Evolutionary conservation across 2,329 filamentous ascomycete genomes (phyloP).

Genomic region (Chlorencoelia australis): DNA sequence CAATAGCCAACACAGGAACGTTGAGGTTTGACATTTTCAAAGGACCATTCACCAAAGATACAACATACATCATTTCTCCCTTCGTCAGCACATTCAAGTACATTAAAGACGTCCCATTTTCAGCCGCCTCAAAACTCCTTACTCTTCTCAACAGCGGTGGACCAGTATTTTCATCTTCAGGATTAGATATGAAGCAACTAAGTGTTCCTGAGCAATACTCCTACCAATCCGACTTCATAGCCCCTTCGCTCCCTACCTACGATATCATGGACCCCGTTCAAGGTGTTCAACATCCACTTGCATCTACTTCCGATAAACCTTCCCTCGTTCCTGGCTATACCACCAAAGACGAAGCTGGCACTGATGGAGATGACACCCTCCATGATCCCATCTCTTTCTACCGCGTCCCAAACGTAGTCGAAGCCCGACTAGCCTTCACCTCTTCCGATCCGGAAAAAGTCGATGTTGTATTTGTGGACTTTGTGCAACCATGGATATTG

Average conservation of each 20-base stretch:
- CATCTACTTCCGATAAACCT: constrained; percentile 27
- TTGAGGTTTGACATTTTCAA: constrained; percentile 95
- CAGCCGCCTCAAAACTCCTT: constrained; percentile 60
- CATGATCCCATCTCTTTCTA: constrained; percentile 69
- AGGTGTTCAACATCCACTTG: background rate
- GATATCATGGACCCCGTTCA: background rate
- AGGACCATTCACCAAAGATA: constrained; percentile 80
- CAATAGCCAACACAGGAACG: constrained; percentile 79
- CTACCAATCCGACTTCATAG: constrained; percentile 11
- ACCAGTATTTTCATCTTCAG: constrained; percentile 31
- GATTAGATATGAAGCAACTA: constrained; percentile 24
- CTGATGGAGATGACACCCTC: constrained; percentile 82
- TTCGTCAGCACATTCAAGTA: constrained; percentile 73
- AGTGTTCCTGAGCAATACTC: constrained; percentile 25
- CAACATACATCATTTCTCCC: constrained; percentile 76
- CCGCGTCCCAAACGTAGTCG: constrained; percentile 72
- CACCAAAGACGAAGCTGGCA: constrained; percentile 73
- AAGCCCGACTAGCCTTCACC: constrained; percentile 56
- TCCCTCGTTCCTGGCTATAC: constrained; percentile 65
- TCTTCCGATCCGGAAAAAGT: constrained; percentile 55
- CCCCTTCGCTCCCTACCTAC: constrained; percentile 6
- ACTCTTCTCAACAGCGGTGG: constrained; percentile 45
- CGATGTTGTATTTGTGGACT: constrained; percentile 86
- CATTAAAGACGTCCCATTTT: constrained; percentile 72
- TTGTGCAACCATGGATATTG: constrained; percentile 74